A percentile compares a stretch with the other conserved stretches of the same genome.
Conservation (phyloP, 305 asterid genomes). For the Salvia sclarea region DNA sequence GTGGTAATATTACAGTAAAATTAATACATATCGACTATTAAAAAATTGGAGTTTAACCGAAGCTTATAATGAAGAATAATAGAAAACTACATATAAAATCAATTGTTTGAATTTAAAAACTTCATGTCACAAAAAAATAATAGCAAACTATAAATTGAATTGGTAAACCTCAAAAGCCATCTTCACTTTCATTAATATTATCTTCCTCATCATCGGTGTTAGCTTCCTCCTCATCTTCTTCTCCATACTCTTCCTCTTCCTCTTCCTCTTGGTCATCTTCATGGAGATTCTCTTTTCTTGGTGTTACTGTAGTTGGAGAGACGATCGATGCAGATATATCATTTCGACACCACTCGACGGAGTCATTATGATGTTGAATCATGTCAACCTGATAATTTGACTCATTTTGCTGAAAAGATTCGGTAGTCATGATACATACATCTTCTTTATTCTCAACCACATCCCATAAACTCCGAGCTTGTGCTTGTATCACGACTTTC, state of each 20-base stretch:
- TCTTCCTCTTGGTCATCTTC: not conserved
- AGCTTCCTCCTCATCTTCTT: not conserved
- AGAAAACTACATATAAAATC: too few relatives aligned
- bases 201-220: not conserved
- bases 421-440: not conserved
- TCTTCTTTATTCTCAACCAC: not conserved
- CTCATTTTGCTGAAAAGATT: not conserved
- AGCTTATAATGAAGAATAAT: too few relatives aligned
- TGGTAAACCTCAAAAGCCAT: too few relatives aligned
- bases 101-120: too few relatives aligned
- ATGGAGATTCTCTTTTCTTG: not conserved
- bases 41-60: too few relatives aligned
- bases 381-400: not conserved
- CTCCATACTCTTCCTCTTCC: not conserved
- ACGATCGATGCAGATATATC: not conserved
- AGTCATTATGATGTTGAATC: not conserved
- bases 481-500: not conserved
- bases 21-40: too few relatives aligned
- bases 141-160: too few relatives aligned
- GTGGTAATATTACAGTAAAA: too few relatives aligned
- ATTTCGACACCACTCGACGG: not conserved
- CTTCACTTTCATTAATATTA: not conserved
- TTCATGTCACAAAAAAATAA: too few relatives aligned
- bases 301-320: not conserved
- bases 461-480: not conserved